Percentiles rank a stretch among this genome's conserved stretches.
phyloP scores from a whole-genome alignment of 148 eudicot species.

The Rhododendron kiyosumense region DNA sequence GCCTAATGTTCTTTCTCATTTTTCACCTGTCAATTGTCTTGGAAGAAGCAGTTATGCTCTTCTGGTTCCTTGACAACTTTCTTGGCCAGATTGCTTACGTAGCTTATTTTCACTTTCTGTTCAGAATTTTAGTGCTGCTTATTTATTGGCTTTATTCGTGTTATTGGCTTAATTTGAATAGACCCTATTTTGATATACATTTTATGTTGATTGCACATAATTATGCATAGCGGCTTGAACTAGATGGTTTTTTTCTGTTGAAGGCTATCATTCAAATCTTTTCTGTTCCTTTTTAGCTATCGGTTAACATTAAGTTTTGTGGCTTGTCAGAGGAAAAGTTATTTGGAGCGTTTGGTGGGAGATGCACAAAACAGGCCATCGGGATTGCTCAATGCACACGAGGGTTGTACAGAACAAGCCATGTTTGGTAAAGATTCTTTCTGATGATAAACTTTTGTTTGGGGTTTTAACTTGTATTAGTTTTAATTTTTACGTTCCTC shows the following conservation, averaged over 20 bases:
- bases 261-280: neutral
- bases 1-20: neutral
- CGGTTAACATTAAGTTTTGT: neutral
- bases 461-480: neutral
- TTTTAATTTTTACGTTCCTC: neutral
- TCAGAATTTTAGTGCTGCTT: neutral
- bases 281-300: neutral
- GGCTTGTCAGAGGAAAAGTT: constrained; percentile 39
- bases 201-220: neutral
- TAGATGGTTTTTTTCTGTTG: neutral
- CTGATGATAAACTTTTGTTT: constrained; percentile 3
- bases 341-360: constrained; percentile 35
- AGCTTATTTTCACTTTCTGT: neutral
- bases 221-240: neutral
- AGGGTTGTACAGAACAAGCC: constrained; percentile 19
- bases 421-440: constrained; percentile 17
- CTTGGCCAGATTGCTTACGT: neutral
- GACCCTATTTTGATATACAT: neutral
- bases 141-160: neutral
- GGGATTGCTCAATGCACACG: constrained; percentile 15
- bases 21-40: neutral
- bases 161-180: neutral
- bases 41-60: constrained; percentile 1
- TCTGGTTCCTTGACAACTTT: neutral
- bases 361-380: constrained; percentile 24